A percentile compares a stretch with the other conserved stretches of the same genome.
These are phyloP conservation scores for Cantharellus anzutake DNA, from an alignment of 768 basidiomycete genomes.

Conservation along the genomic window DNA sequence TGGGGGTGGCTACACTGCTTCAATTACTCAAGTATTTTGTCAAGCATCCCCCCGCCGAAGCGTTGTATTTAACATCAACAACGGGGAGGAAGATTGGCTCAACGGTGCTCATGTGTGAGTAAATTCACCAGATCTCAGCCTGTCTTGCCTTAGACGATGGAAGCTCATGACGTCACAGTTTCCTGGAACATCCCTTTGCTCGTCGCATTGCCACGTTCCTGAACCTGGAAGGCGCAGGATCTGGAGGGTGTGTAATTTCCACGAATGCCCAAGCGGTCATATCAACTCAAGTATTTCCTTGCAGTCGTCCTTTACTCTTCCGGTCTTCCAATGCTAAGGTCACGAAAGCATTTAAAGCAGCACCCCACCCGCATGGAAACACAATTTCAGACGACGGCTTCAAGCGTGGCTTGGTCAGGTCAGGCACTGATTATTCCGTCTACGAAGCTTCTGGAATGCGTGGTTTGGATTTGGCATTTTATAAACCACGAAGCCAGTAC, in stretches of 20 bases:
- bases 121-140: not conserved
- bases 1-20: conserved; percentile 46
- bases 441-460: conserved; percentile 38
- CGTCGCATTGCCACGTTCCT: conserved; percentile 46
- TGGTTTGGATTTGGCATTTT: conserved; percentile 67
- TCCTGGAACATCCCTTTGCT: conserved; percentile 59
- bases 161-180: conserved; percentile 21
- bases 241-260: conserved; percentile 39
- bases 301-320: conserved; percentile 57
- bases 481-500: conserved; percentile 50
- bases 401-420: conserved; percentile 40
- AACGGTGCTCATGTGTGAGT: conserved; percentile 49
- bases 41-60: conserved; percentile 32
- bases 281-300: not conserved
- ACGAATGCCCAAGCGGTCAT: not conserved
- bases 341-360: conserved; percentile 33
- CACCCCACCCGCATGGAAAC: conserved; percentile 54
- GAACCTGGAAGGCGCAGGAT: conserved; percentile 66
- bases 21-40: conserved; percentile 38
- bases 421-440: conserved; percentile 54
- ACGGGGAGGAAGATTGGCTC: conserved; percentile 64
- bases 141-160: too few relatives aligned
- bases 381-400: conserved; percentile 54
- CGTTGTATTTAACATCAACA: conserved; percentile 69
- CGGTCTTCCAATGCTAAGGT: conserved; percentile 33